Conservation (phyloP, 2,329 filamentous ascomycete genomes). For the Alternaria tenuissima region DNA sequence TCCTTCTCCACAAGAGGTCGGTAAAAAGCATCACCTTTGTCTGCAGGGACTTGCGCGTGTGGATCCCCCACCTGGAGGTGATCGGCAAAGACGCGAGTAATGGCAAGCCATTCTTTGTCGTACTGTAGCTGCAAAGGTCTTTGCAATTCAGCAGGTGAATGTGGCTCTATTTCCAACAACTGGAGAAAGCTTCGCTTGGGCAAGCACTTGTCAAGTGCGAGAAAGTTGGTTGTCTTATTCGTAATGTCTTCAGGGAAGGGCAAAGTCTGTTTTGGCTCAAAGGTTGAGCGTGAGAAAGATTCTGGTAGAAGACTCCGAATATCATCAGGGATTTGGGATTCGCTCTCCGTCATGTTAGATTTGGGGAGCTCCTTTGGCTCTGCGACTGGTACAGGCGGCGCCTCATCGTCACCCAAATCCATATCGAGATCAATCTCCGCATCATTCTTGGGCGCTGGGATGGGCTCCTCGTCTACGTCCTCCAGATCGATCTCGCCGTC, state of each 20-base stretch:
- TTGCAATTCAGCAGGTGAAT: slow-evolving; percentile 34
- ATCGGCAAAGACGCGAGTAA: slow-evolving; percentile 80
- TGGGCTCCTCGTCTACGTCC: slow-evolving; percentile 59
- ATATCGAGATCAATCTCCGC: slow-evolving; percentile 54
- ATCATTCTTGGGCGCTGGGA: slow-evolving; percentile 37
- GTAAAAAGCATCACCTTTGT: slow-evolving; percentile 76
- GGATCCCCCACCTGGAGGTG: slow-evolving; percentile 66
- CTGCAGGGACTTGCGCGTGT: slow-evolving; percentile 60
- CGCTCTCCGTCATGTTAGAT: slow-evolving; percentile 2
- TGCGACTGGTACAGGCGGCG: background rate
- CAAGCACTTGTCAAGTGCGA: slow-evolving; percentile 91
- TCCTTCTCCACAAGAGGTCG: slow-evolving; percentile 72
- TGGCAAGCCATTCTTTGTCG: slow-evolving; percentile 94
- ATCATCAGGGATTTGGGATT: slow-evolving; percentile 64
- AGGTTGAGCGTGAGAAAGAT: slow-evolving; percentile 65
- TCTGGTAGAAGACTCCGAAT: slow-evolving; percentile 78
- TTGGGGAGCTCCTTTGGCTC: slow-evolving; percentile 18
- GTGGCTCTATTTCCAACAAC: slow-evolving; percentile 64
- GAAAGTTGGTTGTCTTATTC: slow-evolving; percentile 82
- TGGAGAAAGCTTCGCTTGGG: slow-evolving; percentile 83
- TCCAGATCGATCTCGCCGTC: slow-evolving; percentile 66
- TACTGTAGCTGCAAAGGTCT: slow-evolving; percentile 74
- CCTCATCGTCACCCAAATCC: slow-evolving; percentile 51
- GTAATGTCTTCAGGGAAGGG: slow-evolving; percentile 75
- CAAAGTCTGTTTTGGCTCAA: slow-evolving; percentile 37